A percentile compares a stretch with the other conserved stretches of the same genome.
Evolutionary conservation across 2,329 filamentous ascomycete species (phyloP).

Genomic region (Hypoxylon sp.): DNA sequence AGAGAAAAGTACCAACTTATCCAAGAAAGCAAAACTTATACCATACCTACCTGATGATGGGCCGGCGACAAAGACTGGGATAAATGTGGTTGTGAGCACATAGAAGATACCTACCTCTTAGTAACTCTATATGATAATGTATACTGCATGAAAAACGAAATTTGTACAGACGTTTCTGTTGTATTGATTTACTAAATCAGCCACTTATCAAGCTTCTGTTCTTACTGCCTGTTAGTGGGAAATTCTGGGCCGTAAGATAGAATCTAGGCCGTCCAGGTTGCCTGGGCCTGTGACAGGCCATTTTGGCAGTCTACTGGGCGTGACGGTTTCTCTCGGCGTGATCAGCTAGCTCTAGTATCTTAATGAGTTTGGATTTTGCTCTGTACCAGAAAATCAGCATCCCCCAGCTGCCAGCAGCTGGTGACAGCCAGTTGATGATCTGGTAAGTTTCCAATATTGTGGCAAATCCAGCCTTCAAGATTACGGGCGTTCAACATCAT

Average conservation of each 20-base stretch:
- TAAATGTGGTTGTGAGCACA: constrained; percentile 2
- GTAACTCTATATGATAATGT: constrained; percentile 13
- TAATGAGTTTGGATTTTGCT: too few species aligned
- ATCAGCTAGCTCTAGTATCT: too few species aligned
- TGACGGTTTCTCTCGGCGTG: too few species aligned
- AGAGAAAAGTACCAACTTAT: constrained; percentile 14
- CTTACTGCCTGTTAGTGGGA: too few species aligned
- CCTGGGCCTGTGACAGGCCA: too few species aligned
- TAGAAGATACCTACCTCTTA: constrained; percentile 7
- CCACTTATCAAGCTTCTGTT: too few species aligned
- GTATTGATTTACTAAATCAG: too few species aligned
- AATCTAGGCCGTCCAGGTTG: too few species aligned
- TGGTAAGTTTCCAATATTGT: not conserved
- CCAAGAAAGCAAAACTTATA: not conserved
- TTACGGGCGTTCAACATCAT: not conserved
- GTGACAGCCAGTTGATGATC: not conserved
- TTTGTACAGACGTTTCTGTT: too few species aligned
- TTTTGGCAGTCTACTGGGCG: too few species aligned
- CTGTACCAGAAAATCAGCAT: too few species aligned
- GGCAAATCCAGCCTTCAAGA: not conserved
- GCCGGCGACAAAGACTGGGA: not conserved
- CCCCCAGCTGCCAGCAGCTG: not conserved
- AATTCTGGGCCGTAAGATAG: too few species aligned
- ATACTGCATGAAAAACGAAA: not conserved
- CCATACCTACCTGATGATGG: not conserved